phyloP scores from a whole-genome alignment of 1,284 basidiomycete species.

The Moniliella sp. region DNA sequence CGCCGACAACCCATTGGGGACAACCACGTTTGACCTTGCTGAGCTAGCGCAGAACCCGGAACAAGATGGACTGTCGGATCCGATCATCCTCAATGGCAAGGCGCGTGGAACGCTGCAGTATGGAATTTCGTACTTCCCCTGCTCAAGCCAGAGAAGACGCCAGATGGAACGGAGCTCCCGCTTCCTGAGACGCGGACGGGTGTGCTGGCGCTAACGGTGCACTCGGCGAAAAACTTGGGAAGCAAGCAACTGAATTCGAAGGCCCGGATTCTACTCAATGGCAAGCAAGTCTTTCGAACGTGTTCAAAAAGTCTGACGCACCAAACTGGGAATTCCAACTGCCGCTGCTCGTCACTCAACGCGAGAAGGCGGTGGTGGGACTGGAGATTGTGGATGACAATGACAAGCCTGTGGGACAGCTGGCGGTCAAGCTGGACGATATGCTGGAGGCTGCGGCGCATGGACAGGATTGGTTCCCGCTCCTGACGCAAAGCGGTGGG shows the following conservation, averaged over 20 bases:
- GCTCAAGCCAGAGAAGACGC: conserved; percentile 49
- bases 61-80: conserved; percentile 49
- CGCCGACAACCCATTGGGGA: conserved; percentile 58
- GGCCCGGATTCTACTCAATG: conserved; percentile 23
- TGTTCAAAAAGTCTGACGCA: conserved; percentile 17
- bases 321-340: conserved; percentile 59
- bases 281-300: conserved; percentile 19
- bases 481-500: conserved; percentile 50
- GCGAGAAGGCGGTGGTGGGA: conserved; percentile 49
- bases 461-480: conserved; percentile 77
- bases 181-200: conserved; percentile 61
- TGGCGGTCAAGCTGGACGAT: conserved; percentile 59
- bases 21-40: conserved; percentile 55
- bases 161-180: conserved; percentile 49
- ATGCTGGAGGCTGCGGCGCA: conserved; percentile 47
- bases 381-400: conserved; percentile 59
- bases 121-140: conserved; percentile 64
- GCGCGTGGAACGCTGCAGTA: conserved; percentile 61
- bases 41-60: conserved; percentile 60
- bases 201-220: conserved; percentile 70
- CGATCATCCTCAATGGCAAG: conserved; percentile 71
- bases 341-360: conserved; percentile 76
- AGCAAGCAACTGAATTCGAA: conserved; percentile 39
- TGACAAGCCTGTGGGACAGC: conserved; percentile 54
- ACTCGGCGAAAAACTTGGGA: conserved; percentile 76